Conservation (phyloP, 352 stramenopile species). For the Lagenidium sp. region DNA sequence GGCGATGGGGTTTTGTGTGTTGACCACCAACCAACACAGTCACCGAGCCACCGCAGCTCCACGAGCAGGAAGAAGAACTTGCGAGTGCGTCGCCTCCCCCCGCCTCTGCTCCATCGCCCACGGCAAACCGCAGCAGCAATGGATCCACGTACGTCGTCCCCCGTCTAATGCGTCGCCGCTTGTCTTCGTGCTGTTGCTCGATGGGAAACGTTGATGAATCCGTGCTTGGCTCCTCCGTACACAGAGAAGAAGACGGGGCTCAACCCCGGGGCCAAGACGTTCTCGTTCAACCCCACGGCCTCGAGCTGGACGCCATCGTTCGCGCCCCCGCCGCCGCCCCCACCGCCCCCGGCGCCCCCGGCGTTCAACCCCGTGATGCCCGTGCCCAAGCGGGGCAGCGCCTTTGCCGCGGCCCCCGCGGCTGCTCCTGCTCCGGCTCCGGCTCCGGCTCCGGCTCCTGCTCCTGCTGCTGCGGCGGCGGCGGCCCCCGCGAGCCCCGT, state of each 20-base stretch:
- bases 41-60: too few relatives aligned
- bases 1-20: too few relatives aligned
- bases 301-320: conserved; percentile 49
- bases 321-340: conserved; percentile 17
- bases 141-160: too few relatives aligned
- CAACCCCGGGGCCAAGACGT: conserved; percentile 53
- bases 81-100: too few relatives aligned
- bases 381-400: conserved; percentile 57
- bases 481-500: conserved; percentile 14
- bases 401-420: conserved; percentile 15
- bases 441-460: neutral
- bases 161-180: too few relatives aligned
- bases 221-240: too few relatives aligned
- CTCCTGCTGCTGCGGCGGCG: conserved; percentile 10
- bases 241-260: conserved; percentile 38
- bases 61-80: too few relatives aligned
- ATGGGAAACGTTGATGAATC: too few relatives aligned
- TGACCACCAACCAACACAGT: too few relatives aligned
- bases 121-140: too few relatives aligned
- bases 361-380: conserved; percentile 67
- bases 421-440: conserved; percentile 11
- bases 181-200: too few relatives aligned
- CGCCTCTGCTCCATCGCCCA: too few relatives aligned
- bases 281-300: conserved; percentile 72
- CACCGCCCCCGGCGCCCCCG: conserved; percentile 22